Conservation (phyloP, 2,329 filamentous ascomycete genomes). For the Helicocarpus griseus region DNA sequence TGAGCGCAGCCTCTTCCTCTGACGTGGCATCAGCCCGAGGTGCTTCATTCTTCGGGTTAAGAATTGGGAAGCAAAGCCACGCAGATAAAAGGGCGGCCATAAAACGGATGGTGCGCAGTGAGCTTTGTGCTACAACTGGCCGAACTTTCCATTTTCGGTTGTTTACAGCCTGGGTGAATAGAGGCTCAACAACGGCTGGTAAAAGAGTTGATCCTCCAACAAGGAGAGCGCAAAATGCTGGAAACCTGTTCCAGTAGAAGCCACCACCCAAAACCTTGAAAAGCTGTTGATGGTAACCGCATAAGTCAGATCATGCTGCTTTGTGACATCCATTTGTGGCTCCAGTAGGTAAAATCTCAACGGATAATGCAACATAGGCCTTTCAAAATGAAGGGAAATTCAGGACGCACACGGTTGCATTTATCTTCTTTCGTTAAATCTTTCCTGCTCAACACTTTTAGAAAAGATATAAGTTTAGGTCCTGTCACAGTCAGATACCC, state of each 20-base stretch:
- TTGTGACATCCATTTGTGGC: not conserved
- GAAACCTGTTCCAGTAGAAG: slow-evolving; percentile 39
- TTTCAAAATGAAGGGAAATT: not conserved
- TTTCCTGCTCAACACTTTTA: slow-evolving; percentile 25
- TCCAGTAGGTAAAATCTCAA: slow-evolving; percentile 6
- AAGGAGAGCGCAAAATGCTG: slow-evolving; percentile 43
- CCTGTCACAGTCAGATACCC: slow-evolving; percentile 40
- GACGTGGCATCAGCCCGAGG: slow-evolving; percentile 1
- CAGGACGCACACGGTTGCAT: slow-evolving; percentile 26
- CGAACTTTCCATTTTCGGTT: not conserved
- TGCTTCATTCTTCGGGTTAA: slow-evolving; percentile 32
- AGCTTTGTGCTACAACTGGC: slow-evolving; percentile 1
- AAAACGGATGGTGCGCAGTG: slow-evolving; percentile 25
- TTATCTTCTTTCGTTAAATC: slow-evolving; percentile 25
- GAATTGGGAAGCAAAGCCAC: slow-evolving; percentile 39
- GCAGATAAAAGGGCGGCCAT: slow-evolving; percentile 39
- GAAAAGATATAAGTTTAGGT: slow-evolving; percentile 35
- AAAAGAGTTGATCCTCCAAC: slow-evolving; percentile 44
- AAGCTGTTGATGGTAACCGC: slow-evolving; percentile 22
- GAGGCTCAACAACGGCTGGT: slow-evolving; percentile 17
- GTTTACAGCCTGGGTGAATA: slow-evolving; percentile 3
- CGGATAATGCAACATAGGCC: not conserved
- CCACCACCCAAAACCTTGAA: slow-evolving; percentile 28
- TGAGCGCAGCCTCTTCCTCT: slow-evolving; percentile 6
- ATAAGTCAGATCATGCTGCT: slow-evolving; percentile 12